phyloP scores from a whole-genome alignment of 139 green algal species.

The Coelastrella sp. region DNA sequence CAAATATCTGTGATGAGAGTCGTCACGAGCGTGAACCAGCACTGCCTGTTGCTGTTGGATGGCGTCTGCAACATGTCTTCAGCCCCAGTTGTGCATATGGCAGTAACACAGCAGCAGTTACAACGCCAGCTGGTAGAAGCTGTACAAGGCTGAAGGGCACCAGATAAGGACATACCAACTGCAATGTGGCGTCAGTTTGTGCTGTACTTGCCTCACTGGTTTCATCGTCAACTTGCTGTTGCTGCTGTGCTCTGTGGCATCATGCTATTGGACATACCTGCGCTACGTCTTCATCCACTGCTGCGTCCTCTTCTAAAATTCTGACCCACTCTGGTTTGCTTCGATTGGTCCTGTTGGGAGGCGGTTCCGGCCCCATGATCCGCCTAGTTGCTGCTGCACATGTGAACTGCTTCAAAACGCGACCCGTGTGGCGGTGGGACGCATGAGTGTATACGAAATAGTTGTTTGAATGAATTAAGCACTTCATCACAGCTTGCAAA shows the following conservation, averaged over 20 bases:
- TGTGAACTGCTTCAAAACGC: background rate
- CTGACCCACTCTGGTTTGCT: constrained; percentile 50
- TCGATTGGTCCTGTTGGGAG: constrained; percentile 4
- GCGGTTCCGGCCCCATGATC: constrained; percentile 28
- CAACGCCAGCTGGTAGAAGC: too few species aligned
- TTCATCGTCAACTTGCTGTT: background rate
- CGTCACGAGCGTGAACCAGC: too few species aligned
- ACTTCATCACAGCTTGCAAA: background rate
- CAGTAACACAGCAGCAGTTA: too few species aligned
- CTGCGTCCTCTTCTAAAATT: constrained; percentile 69
- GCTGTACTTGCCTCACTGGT: background rate
- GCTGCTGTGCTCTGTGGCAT: background rate
- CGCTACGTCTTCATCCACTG: constrained; percentile 65
- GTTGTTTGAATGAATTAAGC: background rate
- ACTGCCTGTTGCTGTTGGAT: too few species aligned
- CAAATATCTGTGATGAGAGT: background rate
- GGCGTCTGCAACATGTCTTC: background rate
- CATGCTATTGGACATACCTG: background rate
- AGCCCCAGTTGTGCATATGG: background rate
- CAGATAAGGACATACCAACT: too few species aligned
- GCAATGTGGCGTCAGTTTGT: background rate
- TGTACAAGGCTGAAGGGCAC: too few species aligned
- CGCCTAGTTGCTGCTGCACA: background rate
- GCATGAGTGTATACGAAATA: background rate
- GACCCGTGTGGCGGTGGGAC: background rate